phyloP scores from a whole-genome alignment of 176 grass and related monocot genomes.

The Puya raimondii region DNA sequence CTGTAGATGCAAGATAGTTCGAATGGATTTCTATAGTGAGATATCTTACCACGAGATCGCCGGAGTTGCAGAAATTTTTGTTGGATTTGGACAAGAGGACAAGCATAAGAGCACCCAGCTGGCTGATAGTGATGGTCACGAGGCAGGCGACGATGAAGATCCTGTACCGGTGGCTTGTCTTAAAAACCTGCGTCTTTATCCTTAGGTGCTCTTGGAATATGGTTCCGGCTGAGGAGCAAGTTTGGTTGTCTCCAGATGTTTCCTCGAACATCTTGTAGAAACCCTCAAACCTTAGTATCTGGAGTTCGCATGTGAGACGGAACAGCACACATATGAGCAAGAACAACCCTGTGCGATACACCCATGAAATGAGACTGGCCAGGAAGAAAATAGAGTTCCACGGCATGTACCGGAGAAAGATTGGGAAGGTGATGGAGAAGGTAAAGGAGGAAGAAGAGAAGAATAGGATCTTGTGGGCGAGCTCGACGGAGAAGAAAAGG shows the following conservation, averaged over 20 bases:
- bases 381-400: constrained; percentile 43
- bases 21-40: neutral
- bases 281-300: constrained; percentile 89
- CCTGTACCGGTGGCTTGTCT: constrained; percentile 73
- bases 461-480: constrained; percentile 64
- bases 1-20: neutral
- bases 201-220: constrained; percentile 66
- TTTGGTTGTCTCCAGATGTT: too few species aligned
- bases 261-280: constrained; percentile 74
- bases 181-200: constrained; percentile 51
- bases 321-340: constrained; percentile 88
- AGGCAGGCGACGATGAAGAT: constrained; percentile 72
- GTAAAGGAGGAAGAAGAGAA: constrained; percentile 51
- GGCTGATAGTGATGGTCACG: constrained; percentile 65
- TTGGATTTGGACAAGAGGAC: constrained; percentile 43
- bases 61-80: constrained; percentile 81
- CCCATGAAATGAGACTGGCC: constrained; percentile 63
- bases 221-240: constrained; percentile 4
- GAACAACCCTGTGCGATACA: constrained; percentile 76
- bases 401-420: neutral
- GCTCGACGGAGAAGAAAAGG: constrained; percentile 57
- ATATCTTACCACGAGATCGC: constrained; percentile 46
- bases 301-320: constrained; percentile 94
- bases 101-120: constrained; percentile 59
- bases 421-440: neutral